Evolutionary conservation across 2,329 filamentous ascomycete species (phyloP).

Genomic region (Teratosphaeriaceae sp.): DNA sequence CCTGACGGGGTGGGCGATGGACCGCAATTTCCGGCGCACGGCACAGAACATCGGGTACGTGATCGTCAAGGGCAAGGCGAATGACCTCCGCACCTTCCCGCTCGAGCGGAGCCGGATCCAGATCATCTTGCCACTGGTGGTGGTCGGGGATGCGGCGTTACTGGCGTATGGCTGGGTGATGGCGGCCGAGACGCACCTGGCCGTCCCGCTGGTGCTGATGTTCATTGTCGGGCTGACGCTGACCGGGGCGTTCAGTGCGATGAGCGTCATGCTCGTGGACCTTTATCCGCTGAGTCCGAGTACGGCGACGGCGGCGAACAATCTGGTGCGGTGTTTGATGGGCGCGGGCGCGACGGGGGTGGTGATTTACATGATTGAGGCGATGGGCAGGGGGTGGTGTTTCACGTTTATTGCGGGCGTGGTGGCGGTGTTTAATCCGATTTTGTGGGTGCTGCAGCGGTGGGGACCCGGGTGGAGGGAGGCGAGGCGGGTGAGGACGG

Average conservation of each 20-base stretch:
- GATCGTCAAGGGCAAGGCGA: conserved; percentile 52
- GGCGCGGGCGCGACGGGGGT: conserved; percentile 32
- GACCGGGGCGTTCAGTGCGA: conserved; percentile 52
- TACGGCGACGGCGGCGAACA: conserved; percentile 35
- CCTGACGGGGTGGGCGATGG: conserved; percentile 51
- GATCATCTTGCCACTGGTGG: conserved; percentile 31
- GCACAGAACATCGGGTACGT: conserved; percentile 55
- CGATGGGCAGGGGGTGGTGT: conserved; percentile 38
- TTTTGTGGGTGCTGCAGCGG: conserved; percentile 34
- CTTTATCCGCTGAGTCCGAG: conserved; percentile 34
- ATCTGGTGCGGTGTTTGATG: conserved; percentile 30
- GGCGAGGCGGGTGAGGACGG: conserved; percentile 9
- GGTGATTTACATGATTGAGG: conserved; percentile 36
- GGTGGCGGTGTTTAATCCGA: conserved; percentile 32
- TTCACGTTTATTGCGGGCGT: conserved; percentile 41
- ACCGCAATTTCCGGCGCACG: conserved; percentile 66
- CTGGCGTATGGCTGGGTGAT: conserved; percentile 39
- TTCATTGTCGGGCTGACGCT: conserved; percentile 48
- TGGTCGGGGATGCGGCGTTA: conserved; percentile 23
- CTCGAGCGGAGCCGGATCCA: conserved; percentile 40
- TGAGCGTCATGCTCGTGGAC: conserved; percentile 38
- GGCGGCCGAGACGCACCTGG: conserved; percentile 29
- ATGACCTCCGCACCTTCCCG: conserved; percentile 44
- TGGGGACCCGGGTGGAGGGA: conserved; percentile 41
- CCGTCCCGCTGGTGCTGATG: conserved; percentile 42